These are phyloP conservation scores for Chaetomiaceae sp. DNA, from an alignment of 2,329 filamentous ascomycete genomes.

Conservation along the genomic window DNA sequence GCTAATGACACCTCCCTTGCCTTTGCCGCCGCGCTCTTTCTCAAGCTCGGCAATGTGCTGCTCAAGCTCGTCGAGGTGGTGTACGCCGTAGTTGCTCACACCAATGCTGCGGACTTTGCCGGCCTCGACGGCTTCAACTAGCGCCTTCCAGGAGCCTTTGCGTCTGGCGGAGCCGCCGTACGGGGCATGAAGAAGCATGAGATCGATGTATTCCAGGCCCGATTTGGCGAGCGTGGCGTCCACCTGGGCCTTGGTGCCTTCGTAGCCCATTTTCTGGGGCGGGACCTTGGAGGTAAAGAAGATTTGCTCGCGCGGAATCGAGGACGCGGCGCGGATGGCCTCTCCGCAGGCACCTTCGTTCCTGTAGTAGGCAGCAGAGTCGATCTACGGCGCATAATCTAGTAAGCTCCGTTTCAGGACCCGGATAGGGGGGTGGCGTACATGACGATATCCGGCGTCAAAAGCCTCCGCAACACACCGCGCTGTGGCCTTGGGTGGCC, in stretches of 20 bases:
- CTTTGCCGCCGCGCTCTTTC: slow-evolving; percentile 53
- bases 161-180: slow-evolving; percentile 53
- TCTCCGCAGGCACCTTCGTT: slow-evolving; percentile 49
- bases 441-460: slow-evolving; percentile 50
- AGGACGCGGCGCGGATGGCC: slow-evolving; percentile 35
- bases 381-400: slow-evolving; percentile 38
- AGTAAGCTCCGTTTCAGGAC: not conserved
- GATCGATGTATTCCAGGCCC: slow-evolving; percentile 62
- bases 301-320: slow-evolving; percentile 44
- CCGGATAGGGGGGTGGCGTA: slow-evolving; percentile 29
- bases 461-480: slow-evolving; percentile 43
- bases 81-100: slow-evolving; percentile 62
- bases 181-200: slow-evolving; percentile 60
- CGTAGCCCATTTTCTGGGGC: slow-evolving; percentile 49
- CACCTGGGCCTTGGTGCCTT: slow-evolving; percentile 60
- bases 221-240: slow-evolving; percentile 58
- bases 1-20: slow-evolving; percentile 67
- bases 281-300: slow-evolving; percentile 57
- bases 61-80: slow-evolving; percentile 59
- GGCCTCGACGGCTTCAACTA: slow-evolving; percentile 59
- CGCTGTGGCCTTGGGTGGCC: slow-evolving; percentile 32
- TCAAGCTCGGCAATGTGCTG: slow-evolving; percentile 58
- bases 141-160: slow-evolving; percentile 57
- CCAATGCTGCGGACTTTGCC: slow-evolving; percentile 59
- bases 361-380: slow-evolving; percentile 49